A percentile compares a stretch with the other conserved stretches of the same genome.
Evolutionary conservation across 257 asterid genomes (phyloP).

Genomic region (Solanum ossicruentum): DNA sequence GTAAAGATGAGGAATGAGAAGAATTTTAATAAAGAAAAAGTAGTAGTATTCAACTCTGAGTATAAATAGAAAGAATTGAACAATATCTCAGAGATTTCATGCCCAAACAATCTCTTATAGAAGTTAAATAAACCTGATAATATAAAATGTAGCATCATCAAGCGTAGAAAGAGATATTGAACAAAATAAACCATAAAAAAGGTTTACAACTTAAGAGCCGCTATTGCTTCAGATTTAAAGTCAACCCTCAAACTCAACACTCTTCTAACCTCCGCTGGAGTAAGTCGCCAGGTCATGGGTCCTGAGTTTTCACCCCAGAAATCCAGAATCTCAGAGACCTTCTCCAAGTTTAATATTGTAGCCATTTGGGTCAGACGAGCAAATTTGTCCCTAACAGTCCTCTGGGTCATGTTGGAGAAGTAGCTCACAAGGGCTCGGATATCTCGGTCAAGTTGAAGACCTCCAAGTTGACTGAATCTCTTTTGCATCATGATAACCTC

Average conservation of each 20-base stretch:
- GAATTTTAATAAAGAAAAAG: neutral
- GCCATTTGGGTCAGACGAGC: constrained; percentile 98
- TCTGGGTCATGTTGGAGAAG: constrained; percentile 85
- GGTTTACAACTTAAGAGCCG: constrained; percentile 70
- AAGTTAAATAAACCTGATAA: neutral
- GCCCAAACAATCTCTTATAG: neutral
- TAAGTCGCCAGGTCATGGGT: constrained; percentile 95
- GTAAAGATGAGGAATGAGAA: neutral
- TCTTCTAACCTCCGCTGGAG: constrained; percentile 95
- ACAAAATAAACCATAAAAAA: neutral
- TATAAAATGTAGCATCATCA: neutral
- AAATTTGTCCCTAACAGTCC: constrained; percentile 90
- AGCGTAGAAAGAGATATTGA: neutral
- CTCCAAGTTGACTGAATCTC: constrained; percentile 94
- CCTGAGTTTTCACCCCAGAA: constrained; percentile 99
- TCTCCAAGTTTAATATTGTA: constrained; percentile 79
- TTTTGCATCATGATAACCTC: constrained; percentile 97
- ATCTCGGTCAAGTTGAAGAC: constrained; percentile 95
- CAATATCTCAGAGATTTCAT: neutral
- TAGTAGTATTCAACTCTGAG: neutral
- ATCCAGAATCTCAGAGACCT: constrained; percentile 90
- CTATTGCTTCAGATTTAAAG: constrained; percentile 83
- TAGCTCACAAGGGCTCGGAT: constrained; percentile 81
- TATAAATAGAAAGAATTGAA: neutral
- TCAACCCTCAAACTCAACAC: constrained; percentile 83